phyloP scores from a whole-genome alignment of 495 filamentous ascomycete genomes.

The Neurospora sp. region DNA sequence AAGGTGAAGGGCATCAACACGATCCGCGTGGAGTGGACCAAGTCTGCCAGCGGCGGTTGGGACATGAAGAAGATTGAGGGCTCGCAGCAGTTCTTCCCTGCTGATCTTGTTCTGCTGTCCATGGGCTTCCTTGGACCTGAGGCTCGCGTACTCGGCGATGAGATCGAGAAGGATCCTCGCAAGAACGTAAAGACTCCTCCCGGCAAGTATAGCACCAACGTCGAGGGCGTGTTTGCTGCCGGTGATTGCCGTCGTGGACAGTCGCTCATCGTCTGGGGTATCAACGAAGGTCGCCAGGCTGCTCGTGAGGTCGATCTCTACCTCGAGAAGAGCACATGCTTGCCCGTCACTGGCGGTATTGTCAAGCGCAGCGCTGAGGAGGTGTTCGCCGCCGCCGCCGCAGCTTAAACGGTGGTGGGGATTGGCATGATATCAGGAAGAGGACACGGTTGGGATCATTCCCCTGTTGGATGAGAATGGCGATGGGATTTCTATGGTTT shows the following conservation, averaged over 20 bases:
- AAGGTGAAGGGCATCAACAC: constrained; percentile 97
- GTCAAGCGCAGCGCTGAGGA: constrained; percentile 72
- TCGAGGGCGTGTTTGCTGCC: constrained; percentile 86
- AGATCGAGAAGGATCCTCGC: constrained; percentile 82
- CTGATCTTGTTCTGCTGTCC: constrained; percentile 89
- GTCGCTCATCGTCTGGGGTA: constrained; percentile 97
- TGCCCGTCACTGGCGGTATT: constrained; percentile 93
- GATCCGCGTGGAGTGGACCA: constrained; percentile 94
- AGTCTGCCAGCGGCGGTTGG: constrained; percentile 83
- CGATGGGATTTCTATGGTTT: background rate
- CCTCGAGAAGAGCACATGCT: constrained; percentile 68
- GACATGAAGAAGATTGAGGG: constrained; percentile 98
- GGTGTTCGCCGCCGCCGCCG: constrained; percentile 34
- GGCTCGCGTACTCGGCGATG: constrained; percentile 73
- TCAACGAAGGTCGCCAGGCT: constrained; percentile 93
- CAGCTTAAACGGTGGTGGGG: background rate
- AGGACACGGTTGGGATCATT: background rate
- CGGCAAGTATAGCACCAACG: constrained; percentile 80
- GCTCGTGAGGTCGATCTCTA: constrained; percentile 90
- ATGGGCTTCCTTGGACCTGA: constrained; percentile 99
- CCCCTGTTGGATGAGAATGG: background rate
- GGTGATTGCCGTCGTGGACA: constrained; percentile 96
- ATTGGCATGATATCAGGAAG: background rate
- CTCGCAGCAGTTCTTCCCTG: constrained; percentile 93
- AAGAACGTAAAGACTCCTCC: constrained; percentile 97